phyloP scores from a whole-genome alignment of 202 grass and related monocot species.

The Setaria italica region DNA sequence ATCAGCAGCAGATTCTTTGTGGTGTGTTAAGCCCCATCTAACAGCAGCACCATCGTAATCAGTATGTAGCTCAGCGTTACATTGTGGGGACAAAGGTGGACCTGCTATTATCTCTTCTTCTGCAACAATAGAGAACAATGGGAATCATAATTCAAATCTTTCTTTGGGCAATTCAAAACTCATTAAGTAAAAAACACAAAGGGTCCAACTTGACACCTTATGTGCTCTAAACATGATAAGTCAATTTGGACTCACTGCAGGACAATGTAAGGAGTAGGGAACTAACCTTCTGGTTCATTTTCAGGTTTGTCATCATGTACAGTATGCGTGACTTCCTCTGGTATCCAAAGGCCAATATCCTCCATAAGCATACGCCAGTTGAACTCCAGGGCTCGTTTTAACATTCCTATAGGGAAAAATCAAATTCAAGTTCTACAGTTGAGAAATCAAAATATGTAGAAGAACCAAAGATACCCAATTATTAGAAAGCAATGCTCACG shows the following conservation, averaged over 20 bases:
- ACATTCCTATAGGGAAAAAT: slow-evolving; percentile 60
- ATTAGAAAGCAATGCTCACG: slow-evolving; percentile 27
- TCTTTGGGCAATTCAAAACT: not conserved
- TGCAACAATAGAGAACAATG: slow-evolving; percentile 40
- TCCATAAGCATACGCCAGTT: slow-evolving; percentile 75
- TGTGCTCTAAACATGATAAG: slow-evolving; percentile 16
- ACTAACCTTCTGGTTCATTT: slow-evolving; percentile 89
- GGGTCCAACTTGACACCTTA: not conserved
- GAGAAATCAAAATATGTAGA: not conserved
- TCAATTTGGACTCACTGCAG: not conserved
- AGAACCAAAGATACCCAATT: not conserved
- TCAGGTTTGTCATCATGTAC: slow-evolving; percentile 84
- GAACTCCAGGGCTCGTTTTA: slow-evolving; percentile 64
- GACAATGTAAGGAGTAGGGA: slow-evolving; percentile 30
- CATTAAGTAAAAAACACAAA: not conserved
- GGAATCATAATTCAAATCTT: slow-evolving; percentile 11
- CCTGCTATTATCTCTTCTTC: slow-evolving; percentile 91
- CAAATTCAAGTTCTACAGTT: slow-evolving; percentile 18
- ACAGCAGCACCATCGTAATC: slow-evolving; percentile 89
- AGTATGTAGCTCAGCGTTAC: slow-evolving; percentile 78
- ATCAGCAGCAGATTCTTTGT: slow-evolving; percentile 87
- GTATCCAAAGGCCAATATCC: slow-evolving; percentile 85
- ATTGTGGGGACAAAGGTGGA: slow-evolving; percentile 73
- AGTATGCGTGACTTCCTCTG: slow-evolving; percentile 62
- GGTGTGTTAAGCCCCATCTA: slow-evolving; percentile 96